Base-by-base conservation (phyloP, 1,284 basidiomycete genomes). In the Dichomitus squalens region DNA sequence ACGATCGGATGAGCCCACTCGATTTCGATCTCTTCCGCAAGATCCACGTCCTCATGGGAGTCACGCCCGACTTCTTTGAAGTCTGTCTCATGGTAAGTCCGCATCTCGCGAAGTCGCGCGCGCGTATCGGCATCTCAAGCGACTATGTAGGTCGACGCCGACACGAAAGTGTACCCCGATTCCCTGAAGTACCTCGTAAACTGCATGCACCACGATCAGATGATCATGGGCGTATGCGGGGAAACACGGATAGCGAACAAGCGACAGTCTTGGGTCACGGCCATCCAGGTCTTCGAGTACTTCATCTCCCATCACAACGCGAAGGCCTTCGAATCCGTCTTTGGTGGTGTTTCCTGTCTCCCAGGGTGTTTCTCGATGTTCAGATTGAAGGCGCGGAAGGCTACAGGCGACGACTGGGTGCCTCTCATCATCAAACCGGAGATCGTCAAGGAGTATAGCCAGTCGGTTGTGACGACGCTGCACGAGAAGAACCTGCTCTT, bases 281-380 rank as follows among this genome's bases (percentile, higher is more conserved):
- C 90, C 43, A 99, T 99, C 67, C 97, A 99, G 73, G 95, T 96
- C 18, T 98, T 95, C 75, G 96, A 98, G 72, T 99, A 99, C 76
- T 99, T 98, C 76, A 98, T 99, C 72, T 98, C 96, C 34, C 97
- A 99, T 73, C 96, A 99, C 75, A 85, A 96, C 58, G 92, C 95
- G 63, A 99, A 99, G 73, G 95, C 95, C 2, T 99, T 99, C 76
- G 97, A 99, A 73, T 95, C 96, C 23, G 95, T 98, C 16, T 99
- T 99, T 72, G 97, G 97, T 72, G 97, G 97, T 87, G 97, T 99
- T 55, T 96, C 97, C 14, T 99, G 97, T 82, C 79, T 99, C 41
- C 97, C 97, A 0, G 97, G 97, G 21, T 99, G 97, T 77, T 99
- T 99, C 81, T 98, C 95, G 46, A 98, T 99, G 95, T 99, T 99